Percentiles rank a stretch among this genome's conserved stretches.
These are phyloP conservation scores for Aspergillus spinulosporus DNA, from an alignment of 2,329 filamentous ascomycete genomes.

Conservation along the genomic window DNA sequence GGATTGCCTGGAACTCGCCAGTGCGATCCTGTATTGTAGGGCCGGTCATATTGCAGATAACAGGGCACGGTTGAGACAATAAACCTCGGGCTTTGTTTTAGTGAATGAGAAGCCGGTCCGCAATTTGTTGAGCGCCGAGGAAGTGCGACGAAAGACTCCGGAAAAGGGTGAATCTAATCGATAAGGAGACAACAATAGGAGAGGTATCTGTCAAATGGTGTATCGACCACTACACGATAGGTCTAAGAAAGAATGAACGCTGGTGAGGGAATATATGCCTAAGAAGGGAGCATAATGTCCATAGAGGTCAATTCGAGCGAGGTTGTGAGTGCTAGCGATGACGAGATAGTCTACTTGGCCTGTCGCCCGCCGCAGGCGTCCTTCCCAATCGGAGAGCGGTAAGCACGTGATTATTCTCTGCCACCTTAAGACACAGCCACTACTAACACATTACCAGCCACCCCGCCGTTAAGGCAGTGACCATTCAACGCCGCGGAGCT, in stretches of 20 bases:
- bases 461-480: conserved; percentile 8
- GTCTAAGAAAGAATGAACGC: conserved; percentile 7
- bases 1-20: conserved; percentile 88
- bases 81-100: neutral
- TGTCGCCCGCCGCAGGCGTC: conserved; percentile 17
- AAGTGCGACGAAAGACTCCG: conserved; percentile 6
- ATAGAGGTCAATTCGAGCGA: conserved; percentile 4
- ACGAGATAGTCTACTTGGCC: conserved; percentile 9
- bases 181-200: conserved; percentile 33
- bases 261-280: neutral
- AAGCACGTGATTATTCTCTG: conserved; percentile 14
- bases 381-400: conserved; percentile 3
- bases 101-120: neutral
- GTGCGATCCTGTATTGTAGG: conserved; percentile 94
- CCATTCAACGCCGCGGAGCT: neutral
- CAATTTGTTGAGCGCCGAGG: neutral
- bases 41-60: conserved; percentile 49
- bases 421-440: conserved; percentile 27
- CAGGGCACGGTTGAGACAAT: neutral
- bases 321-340: neutral
- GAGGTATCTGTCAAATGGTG: conserved; percentile 26
- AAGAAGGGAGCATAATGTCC: conserved; percentile 3
- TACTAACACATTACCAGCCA: neutral
- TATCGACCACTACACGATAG: neutral
- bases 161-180: conserved; percentile 29